Base-by-base conservation (phyloP, 1,139 yeast genomes). In the Diutina rugosa region DNA sequence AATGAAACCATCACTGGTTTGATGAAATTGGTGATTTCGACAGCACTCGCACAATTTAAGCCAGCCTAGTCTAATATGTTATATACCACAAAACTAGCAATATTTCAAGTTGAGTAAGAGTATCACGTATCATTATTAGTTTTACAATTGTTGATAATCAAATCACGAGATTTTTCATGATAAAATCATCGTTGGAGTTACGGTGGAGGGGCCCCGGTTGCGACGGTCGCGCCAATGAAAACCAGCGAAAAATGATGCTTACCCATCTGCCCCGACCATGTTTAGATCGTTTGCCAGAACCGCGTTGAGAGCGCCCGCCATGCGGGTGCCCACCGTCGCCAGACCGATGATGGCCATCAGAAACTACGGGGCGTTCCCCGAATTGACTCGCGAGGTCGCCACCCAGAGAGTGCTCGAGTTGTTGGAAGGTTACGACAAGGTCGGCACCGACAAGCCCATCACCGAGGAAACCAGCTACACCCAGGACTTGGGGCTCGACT, bases 401-500 rank as follows among this genome's bases (percentile, higher is more conserved):
- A 81, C 80, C 67, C 85, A 83, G 69, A 81, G 97, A 74, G 80
- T 89, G 62, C 69, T 87, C 61, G 90, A 86, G 66, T 81, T 90
- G 63, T 80, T 89, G 69, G 89, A 86, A 74, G 85, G 89, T 18
- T 88, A 84, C 69, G 91, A 85, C 68, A 89, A 88, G 72, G 81
- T 86, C 41, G 74, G 72, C 60, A 63, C 68, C 54, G 64, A 72
- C 54, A 74, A 80, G 66, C 74, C 69, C 55, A 81, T 89, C 63
- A 73, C 80, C 28, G 81, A 82, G 57, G 72, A 73, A 18, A 80
- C 95, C 8, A 76, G 84, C 46, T 87, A 85, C 68, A 73, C 82
- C 53, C 83, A 80, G 62, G 96, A 90, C 67, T 78, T 90, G 62
- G 95, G 95, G 2, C 79, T 89, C 64, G 97, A 90, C 72, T 85